Conservation (phyloP, 179 eudicot genomes). For the Nepenthes alata region DNA sequence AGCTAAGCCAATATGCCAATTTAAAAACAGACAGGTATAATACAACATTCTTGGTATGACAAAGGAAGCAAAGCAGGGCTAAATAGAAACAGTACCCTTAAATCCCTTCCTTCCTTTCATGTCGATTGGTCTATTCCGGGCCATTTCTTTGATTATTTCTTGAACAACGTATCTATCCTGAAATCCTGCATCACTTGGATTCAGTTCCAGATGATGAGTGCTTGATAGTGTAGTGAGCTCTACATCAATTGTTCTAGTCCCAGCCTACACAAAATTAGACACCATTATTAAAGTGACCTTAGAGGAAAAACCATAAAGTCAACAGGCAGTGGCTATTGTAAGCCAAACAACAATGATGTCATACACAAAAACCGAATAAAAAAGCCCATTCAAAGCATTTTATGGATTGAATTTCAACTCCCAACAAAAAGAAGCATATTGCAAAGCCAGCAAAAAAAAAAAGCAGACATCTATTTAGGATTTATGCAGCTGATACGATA, state of each 20-base stretch:
- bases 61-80: too few species aligned
- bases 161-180: conserved; percentile 93
- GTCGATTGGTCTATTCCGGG: conserved; percentile 83
- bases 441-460: background rate
- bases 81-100: conserved; percentile 38
- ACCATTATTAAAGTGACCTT: background rate
- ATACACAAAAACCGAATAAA: too few species aligned
- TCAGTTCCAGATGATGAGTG: conserved; percentile 81
- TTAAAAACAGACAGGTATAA: background rate
- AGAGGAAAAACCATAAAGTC: background rate
- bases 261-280: conserved; percentile 43
- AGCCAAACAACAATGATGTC: too few species aligned
- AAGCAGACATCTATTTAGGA: too few species aligned
- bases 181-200: conserved; percentile 94
- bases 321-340: too few species aligned
- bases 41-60: background rate
- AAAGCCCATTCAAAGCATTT: too few species aligned
- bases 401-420: too few species aligned
- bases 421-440: too few species aligned
- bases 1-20: background rate
- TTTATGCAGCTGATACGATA: too few species aligned
- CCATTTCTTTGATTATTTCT: conserved; percentile 95
- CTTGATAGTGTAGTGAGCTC: conserved; percentile 84
- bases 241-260: conserved; percentile 70
- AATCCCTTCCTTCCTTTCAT: conserved; percentile 82